These are phyloP conservation scores for Metschnikowia colocasiae DNA, from an alignment of 805 yeast species.

Conservation along the genomic window DNA sequence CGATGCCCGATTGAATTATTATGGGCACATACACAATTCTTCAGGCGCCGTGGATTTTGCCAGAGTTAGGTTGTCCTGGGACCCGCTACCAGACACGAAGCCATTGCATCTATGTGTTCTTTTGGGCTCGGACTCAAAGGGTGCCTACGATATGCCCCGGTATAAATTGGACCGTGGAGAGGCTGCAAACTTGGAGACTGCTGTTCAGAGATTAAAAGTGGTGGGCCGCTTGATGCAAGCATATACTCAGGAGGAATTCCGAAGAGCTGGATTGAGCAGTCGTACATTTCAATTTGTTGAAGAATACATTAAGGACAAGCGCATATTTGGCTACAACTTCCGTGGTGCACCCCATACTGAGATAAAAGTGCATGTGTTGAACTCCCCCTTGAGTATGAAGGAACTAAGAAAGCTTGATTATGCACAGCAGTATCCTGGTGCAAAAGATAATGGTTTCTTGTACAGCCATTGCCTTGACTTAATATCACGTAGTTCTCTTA, in stretches of 20 bases:
- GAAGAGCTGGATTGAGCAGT: constrained; percentile 69
- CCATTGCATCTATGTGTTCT: constrained; percentile 80
- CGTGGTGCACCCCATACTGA: constrained; percentile 56
- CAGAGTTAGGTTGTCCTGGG: constrained; percentile 23
- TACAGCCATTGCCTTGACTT: constrained; percentile 81
- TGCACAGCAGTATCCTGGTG: constrained; percentile 84
- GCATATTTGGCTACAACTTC: constrained; percentile 32
- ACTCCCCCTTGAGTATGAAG: constrained; percentile 60
- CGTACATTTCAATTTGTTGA: constrained; percentile 75
- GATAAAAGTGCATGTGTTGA: constrained; percentile 75
- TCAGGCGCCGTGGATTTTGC: constrained; percentile 23
- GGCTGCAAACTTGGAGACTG: constrained; percentile 64
- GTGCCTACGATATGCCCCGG: constrained; percentile 64
- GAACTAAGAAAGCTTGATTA: constrained; percentile 73
- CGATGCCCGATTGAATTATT: constrained; percentile 26
- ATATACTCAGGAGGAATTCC: constrained; percentile 86
- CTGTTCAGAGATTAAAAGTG: constrained; percentile 68
- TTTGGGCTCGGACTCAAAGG: constrained; percentile 72
- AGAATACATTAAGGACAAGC: constrained; percentile 30
- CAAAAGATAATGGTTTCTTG: constrained; percentile 68
- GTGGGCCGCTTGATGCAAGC: constrained; percentile 91
- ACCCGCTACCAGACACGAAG: constrained; percentile 59
- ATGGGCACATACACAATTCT: constrained; percentile 24
- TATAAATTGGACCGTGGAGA: constrained; percentile 47
- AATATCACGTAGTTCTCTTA: constrained; percentile 34